A percentile compares a stretch with the other conserved stretches of the same genome.
Conservation (phyloP, 441 rosid species). For the Aquilaria agallochum region DNA sequence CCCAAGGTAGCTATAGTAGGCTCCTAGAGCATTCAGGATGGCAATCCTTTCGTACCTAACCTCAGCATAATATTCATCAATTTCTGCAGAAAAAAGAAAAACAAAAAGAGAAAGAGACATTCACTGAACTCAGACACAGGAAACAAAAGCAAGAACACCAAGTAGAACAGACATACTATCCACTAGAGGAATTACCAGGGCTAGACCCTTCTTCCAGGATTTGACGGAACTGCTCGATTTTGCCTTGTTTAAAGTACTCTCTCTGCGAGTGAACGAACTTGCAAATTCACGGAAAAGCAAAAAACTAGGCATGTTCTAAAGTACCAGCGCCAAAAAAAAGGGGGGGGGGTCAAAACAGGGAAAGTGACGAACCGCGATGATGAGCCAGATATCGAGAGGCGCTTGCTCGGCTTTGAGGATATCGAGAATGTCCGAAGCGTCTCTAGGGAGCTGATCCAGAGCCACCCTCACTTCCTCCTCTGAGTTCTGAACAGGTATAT, state of each 20-base stretch:
- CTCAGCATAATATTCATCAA: slow-evolving; percentile 97
- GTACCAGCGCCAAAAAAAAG: not conserved
- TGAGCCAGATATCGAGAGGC: slow-evolving; percentile 97
- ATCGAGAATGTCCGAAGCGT: slow-evolving; percentile 95
- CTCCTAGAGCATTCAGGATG: slow-evolving; percentile 91
- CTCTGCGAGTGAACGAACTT: slow-evolving; percentile 43
- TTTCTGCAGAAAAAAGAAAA: slow-evolving; percentile 42
- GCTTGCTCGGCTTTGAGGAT: slow-evolving; percentile 99
- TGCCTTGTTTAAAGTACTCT: slow-evolving; percentile 97
- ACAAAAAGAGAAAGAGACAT: not conserved
- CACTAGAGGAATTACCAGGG: slow-evolving; percentile 46
- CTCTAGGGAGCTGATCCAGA: slow-evolving; percentile 95
- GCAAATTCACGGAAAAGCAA: slow-evolving; percentile 3
- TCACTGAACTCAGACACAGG: not conserved
- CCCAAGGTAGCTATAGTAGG: slow-evolving; percentile 90
- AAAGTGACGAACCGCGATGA: slow-evolving; percentile 63
- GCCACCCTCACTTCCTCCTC: slow-evolving; percentile 98
- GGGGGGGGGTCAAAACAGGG: not conserved
- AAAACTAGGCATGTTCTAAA: slow-evolving; percentile 6
- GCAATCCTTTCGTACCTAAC: slow-evolving; percentile 98
- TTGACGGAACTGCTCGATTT: slow-evolving; percentile 87
- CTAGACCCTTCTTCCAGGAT: slow-evolving; percentile 98
- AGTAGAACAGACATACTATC: not conserved
- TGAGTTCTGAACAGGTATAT: slow-evolving; percentile 97
- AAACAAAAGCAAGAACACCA: not conserved